Evolutionary conservation across 2,329 filamentous ascomycete genomes (phyloP).

Genomic region (Ophiosphaerella narmari): DNA sequence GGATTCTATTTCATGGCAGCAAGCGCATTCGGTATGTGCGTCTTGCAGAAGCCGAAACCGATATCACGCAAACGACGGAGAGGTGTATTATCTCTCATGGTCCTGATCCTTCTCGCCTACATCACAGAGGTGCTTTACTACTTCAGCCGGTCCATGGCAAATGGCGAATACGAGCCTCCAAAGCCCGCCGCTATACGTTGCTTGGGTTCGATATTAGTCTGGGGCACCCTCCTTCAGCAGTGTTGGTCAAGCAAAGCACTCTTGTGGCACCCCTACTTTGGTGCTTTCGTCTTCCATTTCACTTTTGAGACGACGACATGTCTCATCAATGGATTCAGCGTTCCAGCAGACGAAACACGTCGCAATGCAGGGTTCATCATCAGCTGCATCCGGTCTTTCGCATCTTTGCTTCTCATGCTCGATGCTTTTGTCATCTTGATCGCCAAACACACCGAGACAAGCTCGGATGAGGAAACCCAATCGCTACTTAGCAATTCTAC

Average conservation of each 20-base stretch:
- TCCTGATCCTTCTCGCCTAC: constrained; percentile 27
- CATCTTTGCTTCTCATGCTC: constrained; percentile 31
- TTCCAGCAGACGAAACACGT: constrained; percentile 17
- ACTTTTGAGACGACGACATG: constrained; percentile 37
- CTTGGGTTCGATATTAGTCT: constrained; percentile 42
- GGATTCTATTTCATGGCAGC: constrained; percentile 39
- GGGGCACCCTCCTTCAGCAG: constrained; percentile 31
- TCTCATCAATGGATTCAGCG: constrained; percentile 26
- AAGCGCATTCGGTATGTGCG: constrained; percentile 30
- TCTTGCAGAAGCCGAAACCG: constrained; percentile 36
- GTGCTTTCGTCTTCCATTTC: constrained; percentile 39
- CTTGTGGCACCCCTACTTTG: constrained; percentile 43
- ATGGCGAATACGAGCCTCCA: constrained; percentile 35
- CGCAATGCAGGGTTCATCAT: constrained; percentile 28
- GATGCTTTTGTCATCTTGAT: constrained; percentile 37
- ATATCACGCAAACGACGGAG: constrained; percentile 30
- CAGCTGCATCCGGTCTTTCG: constrained; percentile 23
- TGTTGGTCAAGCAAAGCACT: constrained; percentile 28
- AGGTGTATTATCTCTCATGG: constrained; percentile 18
- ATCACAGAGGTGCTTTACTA: constrained; percentile 41
- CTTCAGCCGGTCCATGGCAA: constrained; percentile 33
- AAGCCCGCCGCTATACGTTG: constrained; percentile 40
- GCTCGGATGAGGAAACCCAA: constrained; percentile 62
- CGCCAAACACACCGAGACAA: constrained; percentile 35
- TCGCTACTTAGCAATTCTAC: constrained; percentile 57